Percentiles rank a stretch among this genome's conserved stretches.
phyloP scores from a whole-genome alignment of 2,329 filamentous ascomycete genomes.

The Aspergillus proliferans region DNA sequence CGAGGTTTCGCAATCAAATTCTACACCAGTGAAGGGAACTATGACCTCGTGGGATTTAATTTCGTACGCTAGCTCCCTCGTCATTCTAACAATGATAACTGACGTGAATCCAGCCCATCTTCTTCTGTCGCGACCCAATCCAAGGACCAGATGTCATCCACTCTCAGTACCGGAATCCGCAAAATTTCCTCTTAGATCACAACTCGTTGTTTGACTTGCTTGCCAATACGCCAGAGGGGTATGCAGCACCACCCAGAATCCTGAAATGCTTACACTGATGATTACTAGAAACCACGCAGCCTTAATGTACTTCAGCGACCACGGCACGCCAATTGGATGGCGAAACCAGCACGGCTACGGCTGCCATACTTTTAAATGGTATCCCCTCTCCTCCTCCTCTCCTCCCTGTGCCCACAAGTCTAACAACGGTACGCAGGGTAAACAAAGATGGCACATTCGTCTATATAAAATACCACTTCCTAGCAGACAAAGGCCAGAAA shows the following conservation, averaged over 20 bases:
- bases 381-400: background rate
- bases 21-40: conserved; percentile 45
- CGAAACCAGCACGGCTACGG: conserved; percentile 39
- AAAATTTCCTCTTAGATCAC: conserved; percentile 46
- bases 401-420: too few species aligned
- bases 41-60: conserved; percentile 45
- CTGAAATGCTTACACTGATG: background rate
- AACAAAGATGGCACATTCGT: conserved; percentile 45
- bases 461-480: conserved; percentile 49
- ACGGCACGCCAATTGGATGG: conserved; percentile 45
- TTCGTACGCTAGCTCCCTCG: conserved; percentile 30
- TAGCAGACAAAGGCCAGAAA: conserved; percentile 44
- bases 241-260: background rate
- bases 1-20: conserved; percentile 48
- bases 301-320: conserved; percentile 47
- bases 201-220: conserved; percentile 46
- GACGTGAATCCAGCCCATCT: conserved; percentile 32
- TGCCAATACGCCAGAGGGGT: conserved; percentile 43
- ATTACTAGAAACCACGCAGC: conserved; percentile 40
- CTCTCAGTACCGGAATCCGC: conserved; percentile 42
- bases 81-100: background rate
- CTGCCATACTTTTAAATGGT: conserved; percentile 45
- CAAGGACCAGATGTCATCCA: conserved; percentile 45
- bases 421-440: conserved; percentile 20
- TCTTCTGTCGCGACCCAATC: conserved; percentile 46